Conservation (phyloP, 305 asterid genomes). For the Nicotiana rustica region DNA sequence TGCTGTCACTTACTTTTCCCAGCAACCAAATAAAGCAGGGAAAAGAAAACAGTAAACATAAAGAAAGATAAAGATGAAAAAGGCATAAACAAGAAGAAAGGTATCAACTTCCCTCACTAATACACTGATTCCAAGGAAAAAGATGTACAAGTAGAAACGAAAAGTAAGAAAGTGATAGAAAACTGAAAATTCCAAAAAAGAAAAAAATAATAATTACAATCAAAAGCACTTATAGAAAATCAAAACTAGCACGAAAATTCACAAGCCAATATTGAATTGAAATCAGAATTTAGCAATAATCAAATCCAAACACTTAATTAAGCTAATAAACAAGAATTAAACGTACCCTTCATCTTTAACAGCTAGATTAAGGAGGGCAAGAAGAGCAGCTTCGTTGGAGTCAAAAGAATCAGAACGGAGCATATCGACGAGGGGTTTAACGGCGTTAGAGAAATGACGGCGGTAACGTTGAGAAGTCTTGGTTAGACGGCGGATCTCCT, state of each 20-base stretch:
- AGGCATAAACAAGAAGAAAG: background rate
- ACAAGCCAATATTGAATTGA: background rate
- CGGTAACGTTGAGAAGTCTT: slow-evolving; percentile 87
- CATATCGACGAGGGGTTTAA: slow-evolving; percentile 73
- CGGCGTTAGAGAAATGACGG: slow-evolving; percentile 71
- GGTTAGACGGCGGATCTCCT: slow-evolving; percentile 83
- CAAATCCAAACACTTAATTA: slow-evolving; percentile 9
- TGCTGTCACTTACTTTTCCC: slow-evolving; percentile 26
- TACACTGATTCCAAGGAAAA: slow-evolving; percentile 51
- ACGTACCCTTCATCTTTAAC: slow-evolving; percentile 81
- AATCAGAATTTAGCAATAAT: background rate
- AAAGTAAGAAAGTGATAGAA: slow-evolving; percentile 38
- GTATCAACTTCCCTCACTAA: slow-evolving; percentile 34
- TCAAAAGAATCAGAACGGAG: slow-evolving; percentile 54
- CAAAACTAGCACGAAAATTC: background rate
- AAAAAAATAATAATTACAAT: background rate
- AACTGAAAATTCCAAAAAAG: background rate
- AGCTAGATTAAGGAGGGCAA: slow-evolving; percentile 81
- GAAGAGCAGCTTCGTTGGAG: slow-evolving; percentile 73
- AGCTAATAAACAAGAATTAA: background rate
- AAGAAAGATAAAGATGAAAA: slow-evolving; percentile 10
- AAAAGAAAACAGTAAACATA: slow-evolving; percentile 14
- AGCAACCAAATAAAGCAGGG: slow-evolving; percentile 31
- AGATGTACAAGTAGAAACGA: slow-evolving; percentile 34
- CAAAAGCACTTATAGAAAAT: background rate